Evolutionary conservation across 805 yeast genomes (phyloP).

Genomic region (Candida nemodendra): DNA sequence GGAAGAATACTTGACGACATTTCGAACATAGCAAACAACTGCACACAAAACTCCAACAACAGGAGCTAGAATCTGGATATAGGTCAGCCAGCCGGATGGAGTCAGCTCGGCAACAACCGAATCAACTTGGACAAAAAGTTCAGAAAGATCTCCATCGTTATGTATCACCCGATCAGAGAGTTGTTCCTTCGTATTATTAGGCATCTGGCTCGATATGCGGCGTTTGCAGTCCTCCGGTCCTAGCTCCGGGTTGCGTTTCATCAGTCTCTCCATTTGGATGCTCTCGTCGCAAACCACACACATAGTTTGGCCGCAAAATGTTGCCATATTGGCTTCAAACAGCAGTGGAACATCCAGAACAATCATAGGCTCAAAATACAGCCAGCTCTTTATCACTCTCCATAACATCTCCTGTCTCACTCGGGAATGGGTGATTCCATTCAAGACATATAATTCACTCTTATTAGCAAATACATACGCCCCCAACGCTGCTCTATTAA

Average conservation of each 20-base stretch:
- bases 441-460: slow-evolving; percentile 56
- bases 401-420: slow-evolving; percentile 65
- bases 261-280: slow-evolving; percentile 61
- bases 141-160: slow-evolving; percentile 50
- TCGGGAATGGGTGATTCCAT: slow-evolving; percentile 84
- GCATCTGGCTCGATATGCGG: slow-evolving; percentile 77
- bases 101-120: slow-evolving; percentile 34
- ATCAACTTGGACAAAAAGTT: slow-evolving; percentile 45
- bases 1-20: not conserved
- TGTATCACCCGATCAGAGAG: slow-evolving; percentile 67
- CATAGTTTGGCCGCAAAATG: slow-evolving; percentile 66
- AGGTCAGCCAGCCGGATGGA: slow-evolving; percentile 33
- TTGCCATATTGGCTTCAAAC: slow-evolving; percentile 74
- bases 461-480: slow-evolving; percentile 70
- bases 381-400: slow-evolving; percentile 56
- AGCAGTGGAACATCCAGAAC: slow-evolving; percentile 87
- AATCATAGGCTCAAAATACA: slow-evolving; percentile 57
- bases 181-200: slow-evolving; percentile 51
- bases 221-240: slow-evolving; percentile 63
- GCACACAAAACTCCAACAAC: slow-evolving; percentile 20
- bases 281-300: slow-evolving; percentile 63
- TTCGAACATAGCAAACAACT: slow-evolving; percentile 1
- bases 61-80: slow-evolving; percentile 16
- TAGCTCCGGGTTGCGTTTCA: slow-evolving; percentile 65
- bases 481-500: slow-evolving; percentile 79